These are phyloP conservation scores for Lactarius sanguifluus DNA, from an alignment of 768 basidiomycete species.

Conservation along the genomic window DNA sequence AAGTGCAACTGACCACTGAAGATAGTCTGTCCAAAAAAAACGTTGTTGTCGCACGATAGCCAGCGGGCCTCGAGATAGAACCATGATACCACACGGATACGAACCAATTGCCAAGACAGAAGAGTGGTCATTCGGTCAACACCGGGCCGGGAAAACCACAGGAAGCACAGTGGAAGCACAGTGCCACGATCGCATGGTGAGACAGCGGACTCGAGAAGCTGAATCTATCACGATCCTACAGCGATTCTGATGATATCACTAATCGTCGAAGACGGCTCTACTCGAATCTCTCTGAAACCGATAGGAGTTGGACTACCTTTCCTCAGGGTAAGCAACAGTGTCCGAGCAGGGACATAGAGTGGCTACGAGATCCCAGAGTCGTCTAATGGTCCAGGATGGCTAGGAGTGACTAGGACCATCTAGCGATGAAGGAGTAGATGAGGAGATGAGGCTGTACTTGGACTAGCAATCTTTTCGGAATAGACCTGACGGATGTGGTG, in stretches of 20 bases:
- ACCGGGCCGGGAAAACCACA: background rate
- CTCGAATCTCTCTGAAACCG: background rate
- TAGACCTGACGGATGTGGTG: background rate
- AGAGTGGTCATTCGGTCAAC: background rate
- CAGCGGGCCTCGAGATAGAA: background rate
- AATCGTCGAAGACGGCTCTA: background rate
- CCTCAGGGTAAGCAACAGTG: background rate
- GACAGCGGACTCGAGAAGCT: background rate
- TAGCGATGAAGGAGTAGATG: background rate
- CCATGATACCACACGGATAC: background rate
- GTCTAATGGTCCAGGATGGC: background rate
- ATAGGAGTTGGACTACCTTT: background rate
- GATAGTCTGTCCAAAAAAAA: background rate
- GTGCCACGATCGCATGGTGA: background rate
- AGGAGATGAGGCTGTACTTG: background rate
- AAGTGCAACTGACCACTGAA: background rate
- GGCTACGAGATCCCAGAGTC: background rate
- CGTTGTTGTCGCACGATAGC: background rate
- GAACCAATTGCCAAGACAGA: background rate
- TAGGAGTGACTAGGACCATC: background rate
- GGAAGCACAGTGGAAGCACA: too few relatives aligned
- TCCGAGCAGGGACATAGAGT: background rate
- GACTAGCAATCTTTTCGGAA: background rate
- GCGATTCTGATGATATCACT: background rate
- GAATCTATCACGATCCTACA: background rate